Conservation (phyloP, 2,329 filamentous ascomycete species). For the Calonectria ilicicola region DNA sequence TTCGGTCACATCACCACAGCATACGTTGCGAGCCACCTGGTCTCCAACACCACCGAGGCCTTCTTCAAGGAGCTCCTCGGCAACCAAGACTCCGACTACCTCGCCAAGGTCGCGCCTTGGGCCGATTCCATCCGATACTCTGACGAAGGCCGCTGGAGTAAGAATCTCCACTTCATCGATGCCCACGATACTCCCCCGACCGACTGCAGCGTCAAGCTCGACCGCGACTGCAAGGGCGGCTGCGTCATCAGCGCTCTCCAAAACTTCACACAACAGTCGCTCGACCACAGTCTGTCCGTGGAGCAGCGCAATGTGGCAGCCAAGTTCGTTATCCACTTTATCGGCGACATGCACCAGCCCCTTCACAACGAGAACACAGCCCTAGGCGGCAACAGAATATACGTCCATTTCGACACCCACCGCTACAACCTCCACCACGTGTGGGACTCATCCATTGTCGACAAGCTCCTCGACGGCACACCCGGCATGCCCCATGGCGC, state of each 20-base stretch:
- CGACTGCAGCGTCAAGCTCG: slow-evolving; percentile 67
- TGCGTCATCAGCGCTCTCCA: slow-evolving; percentile 71
- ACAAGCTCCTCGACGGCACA: slow-evolving; percentile 71
- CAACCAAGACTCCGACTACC: slow-evolving; percentile 66
- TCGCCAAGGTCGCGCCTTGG: slow-evolving; percentile 75
- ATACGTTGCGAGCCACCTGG: slow-evolving; percentile 71
- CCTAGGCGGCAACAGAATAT: slow-evolving; percentile 76
- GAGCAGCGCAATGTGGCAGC: slow-evolving; percentile 68
- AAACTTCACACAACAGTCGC: slow-evolving; percentile 70
- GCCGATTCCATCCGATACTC: slow-evolving; percentile 76
- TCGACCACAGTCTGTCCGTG: slow-evolving; percentile 57
- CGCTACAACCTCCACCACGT: slow-evolving; percentile 77
- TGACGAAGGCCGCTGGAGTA: slow-evolving; percentile 70
- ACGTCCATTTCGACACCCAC: slow-evolving; percentile 69
- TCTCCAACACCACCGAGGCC: slow-evolving; percentile 65
- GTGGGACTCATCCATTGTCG: slow-evolving; percentile 79
- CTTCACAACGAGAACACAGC: slow-evolving; percentile 74
- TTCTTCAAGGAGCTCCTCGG: slow-evolving; percentile 70
- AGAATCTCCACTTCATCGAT: slow-evolving; percentile 77
- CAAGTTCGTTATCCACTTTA: slow-evolving; percentile 76
- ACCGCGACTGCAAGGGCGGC: slow-evolving; percentile 73
- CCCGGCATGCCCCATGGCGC: slow-evolving; percentile 60
- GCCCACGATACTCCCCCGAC: slow-evolving; percentile 72
- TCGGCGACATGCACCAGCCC: slow-evolving; percentile 78
- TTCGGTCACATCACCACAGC: slow-evolving; percentile 76